phyloP scores from a whole-genome alignment of 2,329 filamentous ascomycete genomes.

The Sporothrix curviconia region DNA sequence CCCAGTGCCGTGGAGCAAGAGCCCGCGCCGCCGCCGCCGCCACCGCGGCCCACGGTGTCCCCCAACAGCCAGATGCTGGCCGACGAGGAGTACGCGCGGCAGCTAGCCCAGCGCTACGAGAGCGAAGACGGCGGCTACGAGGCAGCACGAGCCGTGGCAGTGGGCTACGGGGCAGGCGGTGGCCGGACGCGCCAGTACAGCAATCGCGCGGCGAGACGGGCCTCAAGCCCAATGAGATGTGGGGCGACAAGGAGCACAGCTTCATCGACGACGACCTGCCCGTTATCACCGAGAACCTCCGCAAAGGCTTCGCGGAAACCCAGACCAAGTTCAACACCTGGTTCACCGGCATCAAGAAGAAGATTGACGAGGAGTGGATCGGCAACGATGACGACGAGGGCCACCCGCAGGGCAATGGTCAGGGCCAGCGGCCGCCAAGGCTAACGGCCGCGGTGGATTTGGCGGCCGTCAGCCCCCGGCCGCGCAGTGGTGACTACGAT shows the following conservation, averaged over 20 bases:
- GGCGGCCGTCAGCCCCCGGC: slow-evolving; percentile 41
- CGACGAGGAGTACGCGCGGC: slow-evolving; percentile 83
- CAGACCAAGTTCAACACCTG: slow-evolving; percentile 88
- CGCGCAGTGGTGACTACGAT: slow-evolving; percentile 87
- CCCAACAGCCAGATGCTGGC: slow-evolving; percentile 77
- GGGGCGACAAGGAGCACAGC: slow-evolving; percentile 70
- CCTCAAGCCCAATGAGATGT: slow-evolving; percentile 48
- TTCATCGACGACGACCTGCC: slow-evolving; percentile 96
- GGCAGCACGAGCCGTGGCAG: slow-evolving; percentile 36
- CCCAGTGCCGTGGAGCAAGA: slow-evolving; percentile 60
- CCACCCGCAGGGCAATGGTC: slow-evolving; percentile 17
- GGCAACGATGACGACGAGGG: slow-evolving; percentile 55
- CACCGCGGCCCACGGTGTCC: slow-evolving; percentile 67
- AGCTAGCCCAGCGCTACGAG: slow-evolving; percentile 86
- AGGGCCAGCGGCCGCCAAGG: slow-evolving; percentile 8
- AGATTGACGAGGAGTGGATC: slow-evolving; percentile 80
- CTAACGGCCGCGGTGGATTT: slow-evolving; percentile 26
- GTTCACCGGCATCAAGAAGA: slow-evolving; percentile 89
- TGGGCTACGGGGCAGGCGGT: slow-evolving; percentile 30
- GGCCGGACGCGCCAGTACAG: neutral
- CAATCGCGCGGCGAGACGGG: slow-evolving; percentile 28
- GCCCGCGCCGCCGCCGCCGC: slow-evolving; percentile 59
- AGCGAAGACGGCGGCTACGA: slow-evolving; percentile 51
- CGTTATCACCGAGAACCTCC: slow-evolving; percentile 84
- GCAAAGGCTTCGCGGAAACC: slow-evolving; percentile 90